These are phyloP conservation scores for Metschnikowia kunwiensis DNA, from an alignment of 805 yeast genomes.

Conservation along the genomic window DNA sequence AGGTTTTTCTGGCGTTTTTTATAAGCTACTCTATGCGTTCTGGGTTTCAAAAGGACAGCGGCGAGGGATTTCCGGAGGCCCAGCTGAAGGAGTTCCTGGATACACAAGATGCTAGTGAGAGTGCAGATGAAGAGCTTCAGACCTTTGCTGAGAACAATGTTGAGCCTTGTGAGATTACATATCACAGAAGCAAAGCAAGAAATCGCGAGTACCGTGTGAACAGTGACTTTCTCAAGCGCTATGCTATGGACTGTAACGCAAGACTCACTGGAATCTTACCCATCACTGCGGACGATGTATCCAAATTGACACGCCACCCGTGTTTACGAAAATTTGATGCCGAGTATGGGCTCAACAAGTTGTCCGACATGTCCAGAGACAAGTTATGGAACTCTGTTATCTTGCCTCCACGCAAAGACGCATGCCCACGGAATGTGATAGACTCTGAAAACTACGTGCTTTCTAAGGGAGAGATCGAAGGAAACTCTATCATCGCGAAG, in stretches of 20 bases:
- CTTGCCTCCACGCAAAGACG: slow-evolving; percentile 49
- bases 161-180: slow-evolving; percentile 2
- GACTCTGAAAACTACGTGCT: slow-evolving; percentile 23
- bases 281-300: slow-evolving; percentile 5
- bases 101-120: neutral
- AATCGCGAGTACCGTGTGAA: slow-evolving; percentile 18
- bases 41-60: slow-evolving; percentile 2
- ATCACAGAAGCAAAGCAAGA: slow-evolving; percentile 4
- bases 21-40: slow-evolving; percentile 10
- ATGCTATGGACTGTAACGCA: slow-evolving; percentile 19
- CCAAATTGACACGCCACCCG: slow-evolving; percentile 3
- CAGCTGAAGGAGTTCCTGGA: neutral
- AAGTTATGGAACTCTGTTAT: slow-evolving; percentile 34
- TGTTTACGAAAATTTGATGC: slow-evolving; percentile 4
- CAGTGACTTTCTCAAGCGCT: slow-evolving; percentile 16
- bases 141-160: neutral
- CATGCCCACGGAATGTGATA: slow-evolving; percentile 21
- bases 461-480: slow-evolving; percentile 20
- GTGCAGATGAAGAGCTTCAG: neutral
- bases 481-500: slow-evolving; percentile 19
- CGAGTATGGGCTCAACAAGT: slow-evolving; percentile 7
- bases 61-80: slow-evolving; percentile 1
- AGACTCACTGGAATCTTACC: slow-evolving; percentile 12
- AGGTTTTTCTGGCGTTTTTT: slow-evolving; percentile 11
- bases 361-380: slow-evolving; percentile 17